Evolutionary conservation across 768 basidiomycete genomes (phyloP).

Genomic region (Boletus pseudo-olivaceus): DNA sequence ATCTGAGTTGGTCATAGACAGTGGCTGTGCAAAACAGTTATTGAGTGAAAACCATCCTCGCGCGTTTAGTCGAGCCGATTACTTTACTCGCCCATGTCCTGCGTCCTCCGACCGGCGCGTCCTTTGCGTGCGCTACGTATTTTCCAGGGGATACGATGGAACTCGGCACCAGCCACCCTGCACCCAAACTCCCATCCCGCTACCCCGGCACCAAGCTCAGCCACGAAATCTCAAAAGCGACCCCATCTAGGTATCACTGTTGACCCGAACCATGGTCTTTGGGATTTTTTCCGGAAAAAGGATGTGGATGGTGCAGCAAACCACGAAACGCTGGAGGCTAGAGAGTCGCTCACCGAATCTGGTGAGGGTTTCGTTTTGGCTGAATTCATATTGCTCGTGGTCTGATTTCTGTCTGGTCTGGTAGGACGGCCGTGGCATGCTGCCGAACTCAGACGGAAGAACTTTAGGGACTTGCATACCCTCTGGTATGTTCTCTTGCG

Average conservation of each 20-base stretch:
- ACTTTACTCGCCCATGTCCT: constrained; percentile 17
- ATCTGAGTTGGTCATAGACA: too few species aligned
- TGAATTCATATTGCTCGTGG: not conserved
- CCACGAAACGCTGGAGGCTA: constrained; percentile 47
- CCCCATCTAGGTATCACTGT: constrained; percentile 43
- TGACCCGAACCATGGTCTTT: constrained; percentile 70
- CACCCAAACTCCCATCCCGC: not conserved
- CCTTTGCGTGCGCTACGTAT: constrained; percentile 14
- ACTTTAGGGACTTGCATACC: constrained; percentile 89
- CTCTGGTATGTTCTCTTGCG: constrained; percentile 90
- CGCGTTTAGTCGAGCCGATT: not conserved
- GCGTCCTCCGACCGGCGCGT: constrained; percentile 19
- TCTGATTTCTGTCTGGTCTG: constrained; percentile 7
- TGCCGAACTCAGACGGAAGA: constrained; percentile 83
- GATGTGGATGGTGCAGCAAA: constrained; percentile 47
- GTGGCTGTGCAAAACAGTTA: constrained; percentile 18
- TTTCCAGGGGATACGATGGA: constrained; percentile 18
- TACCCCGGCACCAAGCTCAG: not conserved
- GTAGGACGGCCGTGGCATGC: constrained; percentile 86
- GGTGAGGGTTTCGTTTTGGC: constrained; percentile 29
- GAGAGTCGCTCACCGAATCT: constrained; percentile 31
- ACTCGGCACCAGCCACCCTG: constrained; percentile 13
- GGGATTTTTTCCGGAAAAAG: constrained; percentile 68
- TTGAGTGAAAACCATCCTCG: not conserved
- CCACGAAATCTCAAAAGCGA: constrained; percentile 32